Evolutionary conservation across 257 asterid species (phyloP).

Genomic region (Nicotiana knightiana): DNA sequence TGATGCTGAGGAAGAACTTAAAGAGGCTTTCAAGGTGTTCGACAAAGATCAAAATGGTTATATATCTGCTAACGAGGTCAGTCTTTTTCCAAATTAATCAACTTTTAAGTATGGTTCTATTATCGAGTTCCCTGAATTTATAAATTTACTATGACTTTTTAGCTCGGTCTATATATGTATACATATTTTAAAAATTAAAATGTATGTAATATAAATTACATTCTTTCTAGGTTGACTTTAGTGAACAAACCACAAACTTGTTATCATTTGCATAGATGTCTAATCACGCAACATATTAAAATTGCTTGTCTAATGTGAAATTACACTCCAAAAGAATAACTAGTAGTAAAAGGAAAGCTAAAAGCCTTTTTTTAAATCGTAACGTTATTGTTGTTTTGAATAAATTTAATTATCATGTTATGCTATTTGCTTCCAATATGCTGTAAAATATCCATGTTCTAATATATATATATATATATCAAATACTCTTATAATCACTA

Average conservation of each 20-base stretch:
- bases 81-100: background rate
- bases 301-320: background rate
- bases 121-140: no score
- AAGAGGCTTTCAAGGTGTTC: constrained; percentile 49
- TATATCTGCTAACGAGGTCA: constrained; percentile 46
- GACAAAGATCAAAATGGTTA: constrained; percentile 55
- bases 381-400: background rate
- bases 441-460: background rate
- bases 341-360: background rate
- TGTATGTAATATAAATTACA: no score
- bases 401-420: background rate
- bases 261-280: background rate
- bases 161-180: background rate
- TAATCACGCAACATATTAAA: background rate
- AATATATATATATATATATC: background rate
- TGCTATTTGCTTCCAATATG: background rate
- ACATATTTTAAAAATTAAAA: background rate
- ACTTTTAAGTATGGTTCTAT: background rate
- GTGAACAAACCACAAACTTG: background rate
- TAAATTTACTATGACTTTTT: background rate
- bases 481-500: background rate
- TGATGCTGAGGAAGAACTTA: constrained; percentile 47
- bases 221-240: no score
- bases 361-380: no score
- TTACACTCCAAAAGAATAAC: background rate